Conservation (phyloP, 371 early-diverging fungal genomes). For the Mortierella sp. region DNA sequence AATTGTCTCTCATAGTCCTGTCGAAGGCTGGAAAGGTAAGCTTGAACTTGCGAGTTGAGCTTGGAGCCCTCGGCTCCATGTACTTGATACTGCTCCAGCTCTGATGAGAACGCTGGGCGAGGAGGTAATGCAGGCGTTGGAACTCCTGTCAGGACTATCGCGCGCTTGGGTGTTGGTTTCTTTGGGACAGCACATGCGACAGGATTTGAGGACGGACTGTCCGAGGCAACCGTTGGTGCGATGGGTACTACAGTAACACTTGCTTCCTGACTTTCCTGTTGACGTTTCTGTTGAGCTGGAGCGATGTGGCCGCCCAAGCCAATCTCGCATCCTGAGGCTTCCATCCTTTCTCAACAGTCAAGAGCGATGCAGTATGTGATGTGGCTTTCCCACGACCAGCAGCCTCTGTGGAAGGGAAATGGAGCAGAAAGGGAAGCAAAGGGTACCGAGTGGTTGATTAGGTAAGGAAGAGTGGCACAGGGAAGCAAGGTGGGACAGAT, state of each 20-base stretch:
- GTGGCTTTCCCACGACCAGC: no score
- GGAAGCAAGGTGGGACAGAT: no score
- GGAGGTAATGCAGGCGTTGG: constrained; percentile 34
- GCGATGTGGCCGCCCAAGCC: no score
- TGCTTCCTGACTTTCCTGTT: no score
- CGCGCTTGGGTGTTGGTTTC: constrained; percentile 16
- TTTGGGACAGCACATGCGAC: neutral
- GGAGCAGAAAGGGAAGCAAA: no score
- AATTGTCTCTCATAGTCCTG: constrained; percentile 25
- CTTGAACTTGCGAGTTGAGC: constrained; percentile 18
- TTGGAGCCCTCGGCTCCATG: neutral
- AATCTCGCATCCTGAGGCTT: no score
- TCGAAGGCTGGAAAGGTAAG: constrained; percentile 16
- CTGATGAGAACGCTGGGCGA: constrained; percentile 29
- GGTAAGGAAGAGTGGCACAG: no score
- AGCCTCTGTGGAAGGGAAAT: no score
- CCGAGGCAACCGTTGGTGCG: neutral
- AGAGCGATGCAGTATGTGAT: no score
- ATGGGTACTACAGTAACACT: neutral
- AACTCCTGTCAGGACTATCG: constrained; percentile 26
- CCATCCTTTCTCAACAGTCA: no score
- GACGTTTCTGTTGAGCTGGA: no score
- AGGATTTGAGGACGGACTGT: neutral
- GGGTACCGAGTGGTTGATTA: no score
- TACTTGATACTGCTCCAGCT: constrained; percentile 29